phyloP scores from a whole-genome alignment of 768 basidiomycete genomes.

The Podaxis sp. region DNA sequence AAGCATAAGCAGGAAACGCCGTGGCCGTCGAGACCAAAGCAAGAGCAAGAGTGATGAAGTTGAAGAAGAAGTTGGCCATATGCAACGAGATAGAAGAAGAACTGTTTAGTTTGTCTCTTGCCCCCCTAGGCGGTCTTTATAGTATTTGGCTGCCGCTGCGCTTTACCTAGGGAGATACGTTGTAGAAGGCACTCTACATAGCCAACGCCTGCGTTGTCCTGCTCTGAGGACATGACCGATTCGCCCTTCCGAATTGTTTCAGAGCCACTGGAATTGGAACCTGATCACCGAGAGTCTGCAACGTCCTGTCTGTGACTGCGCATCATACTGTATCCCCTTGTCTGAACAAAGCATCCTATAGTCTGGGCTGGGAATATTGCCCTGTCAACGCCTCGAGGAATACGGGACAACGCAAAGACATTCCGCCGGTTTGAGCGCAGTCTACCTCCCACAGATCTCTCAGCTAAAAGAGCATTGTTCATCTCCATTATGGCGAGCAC shows the following conservation, averaged over 20 bases:
- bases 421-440: too few species aligned
- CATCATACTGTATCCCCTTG: neutral
- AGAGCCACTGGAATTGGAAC: neutral
- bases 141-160: neutral
- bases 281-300: neutral
- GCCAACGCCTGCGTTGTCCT: neutral
- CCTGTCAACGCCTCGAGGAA: neutral
- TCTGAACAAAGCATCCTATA: neutral
- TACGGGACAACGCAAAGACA: too few species aligned
- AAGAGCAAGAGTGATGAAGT: slow-evolving; percentile 9
- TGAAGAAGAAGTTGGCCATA: slow-evolving; percentile 2
- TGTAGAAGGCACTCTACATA: neutral
- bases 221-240: neutral
- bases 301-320: neutral
- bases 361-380: neutral
- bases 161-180: neutral
- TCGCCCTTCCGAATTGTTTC: neutral
- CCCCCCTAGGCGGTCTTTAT: neutral
- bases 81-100: neutral
- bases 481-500: too few species aligned
- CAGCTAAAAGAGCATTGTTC: too few species aligned
- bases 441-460: too few species aligned
- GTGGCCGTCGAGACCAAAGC: neutral
- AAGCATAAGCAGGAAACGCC: slow-evolving; percentile 25
- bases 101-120: neutral